Base-by-base conservation (phyloP, 1,284 basidiomycete species). In the Acaromyces ingoldii region DNA sequence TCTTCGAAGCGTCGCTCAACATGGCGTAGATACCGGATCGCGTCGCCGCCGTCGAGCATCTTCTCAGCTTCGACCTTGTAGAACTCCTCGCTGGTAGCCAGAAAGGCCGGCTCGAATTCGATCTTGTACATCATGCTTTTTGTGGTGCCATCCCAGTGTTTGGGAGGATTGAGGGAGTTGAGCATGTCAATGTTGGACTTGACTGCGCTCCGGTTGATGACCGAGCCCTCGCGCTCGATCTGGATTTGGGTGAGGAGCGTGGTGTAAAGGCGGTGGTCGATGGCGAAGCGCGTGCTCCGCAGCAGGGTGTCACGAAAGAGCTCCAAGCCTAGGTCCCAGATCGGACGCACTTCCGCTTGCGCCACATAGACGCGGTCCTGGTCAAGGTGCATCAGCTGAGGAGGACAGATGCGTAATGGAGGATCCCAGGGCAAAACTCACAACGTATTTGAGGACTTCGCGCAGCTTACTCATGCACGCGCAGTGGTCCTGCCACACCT, bases 381-480 rank as follows among this genome's bases (percentile, higher is more conserved):
- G 2, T 4, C 1, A 1, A 87, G 13, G 22, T 37, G 21, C 6
- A 19, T 25, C n/a, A 22, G 22, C 33, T 21, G 39, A 22, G 22
- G 19, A 15, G 6, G n/a, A 6, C 31, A 30, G 51, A 53, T 43
- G 24, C 19, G 51, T 31, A 45, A 31, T 29, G 30, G 41, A 26
- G 6, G 10, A 22, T 28, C 10, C 17, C 10, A 11, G 9, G 17
- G 11, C 39, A 28, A 41, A 28, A 72, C 83, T 65, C 65, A 92
- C 93, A 88, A 98, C 93, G 75, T 99, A 99, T 72, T 89, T 90
- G 63, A 98, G 80, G 30, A 99, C 84, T 72, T 92, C 91, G 33
- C 86, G 84, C 53, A 99, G 77, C 74, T 92, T 91, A 38, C 82
- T 81, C 88, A 97, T 90, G 76, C 87, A 91, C 11, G 85, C 84